A percentile compares a stretch with the other conserved stretches of the same genome.
Conservation (phyloP, 257 asterid species). For the Jaltomata sinuosa region DNA sequence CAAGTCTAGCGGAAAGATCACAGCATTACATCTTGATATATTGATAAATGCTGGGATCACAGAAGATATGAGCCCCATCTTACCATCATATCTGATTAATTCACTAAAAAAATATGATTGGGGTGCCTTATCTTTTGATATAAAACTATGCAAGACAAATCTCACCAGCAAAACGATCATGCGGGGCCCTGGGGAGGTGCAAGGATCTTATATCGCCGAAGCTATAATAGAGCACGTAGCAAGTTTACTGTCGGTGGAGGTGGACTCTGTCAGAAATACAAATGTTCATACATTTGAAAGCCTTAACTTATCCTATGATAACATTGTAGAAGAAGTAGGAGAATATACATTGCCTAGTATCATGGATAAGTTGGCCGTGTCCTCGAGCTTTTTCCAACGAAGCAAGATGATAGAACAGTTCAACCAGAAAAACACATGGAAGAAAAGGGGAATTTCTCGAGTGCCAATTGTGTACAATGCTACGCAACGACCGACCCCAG, state of each 20-base stretch:
- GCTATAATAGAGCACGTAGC: slow-evolving; percentile 58
- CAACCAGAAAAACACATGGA: slow-evolving; percentile 35
- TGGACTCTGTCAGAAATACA: slow-evolving; percentile 29
- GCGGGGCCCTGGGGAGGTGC: slow-evolving; percentile 78
- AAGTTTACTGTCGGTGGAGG: slow-evolving; percentile 33
- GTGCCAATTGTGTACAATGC: slow-evolving; percentile 44
- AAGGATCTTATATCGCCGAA: slow-evolving; percentile 64
- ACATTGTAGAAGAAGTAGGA: slow-evolving; percentile 12
- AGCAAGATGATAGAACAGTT: slow-evolving; percentile 23
- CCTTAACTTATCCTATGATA: slow-evolving; percentile 30
- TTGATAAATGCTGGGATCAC: slow-evolving; percentile 52
- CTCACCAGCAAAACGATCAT: slow-evolving; percentile 49
- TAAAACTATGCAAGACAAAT: slow-evolving; percentile 63
- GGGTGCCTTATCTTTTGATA: slow-evolving; percentile 62
- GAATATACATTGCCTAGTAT: slow-evolving; percentile 48
- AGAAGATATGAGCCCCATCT: slow-evolving; percentile 39
- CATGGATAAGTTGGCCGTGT: slow-evolving; percentile 44
- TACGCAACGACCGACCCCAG: slow-evolving; percentile 31
- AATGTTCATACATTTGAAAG: slow-evolving; percentile 56
- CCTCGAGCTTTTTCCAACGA: slow-evolving; percentile 30
- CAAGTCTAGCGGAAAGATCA: slow-evolving; percentile 55
- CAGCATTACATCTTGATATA: slow-evolving; percentile 58
- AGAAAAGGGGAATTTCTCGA: slow-evolving; percentile 65
- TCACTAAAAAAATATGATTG: slow-evolving; percentile 52
- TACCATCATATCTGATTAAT: slow-evolving; percentile 26